A percentile compares a stretch with the other conserved stretches of the same genome.
These are phyloP conservation scores for Voacanga thouarsii DNA, from an alignment of 257 asterid species.

Conservation along the genomic window DNA sequence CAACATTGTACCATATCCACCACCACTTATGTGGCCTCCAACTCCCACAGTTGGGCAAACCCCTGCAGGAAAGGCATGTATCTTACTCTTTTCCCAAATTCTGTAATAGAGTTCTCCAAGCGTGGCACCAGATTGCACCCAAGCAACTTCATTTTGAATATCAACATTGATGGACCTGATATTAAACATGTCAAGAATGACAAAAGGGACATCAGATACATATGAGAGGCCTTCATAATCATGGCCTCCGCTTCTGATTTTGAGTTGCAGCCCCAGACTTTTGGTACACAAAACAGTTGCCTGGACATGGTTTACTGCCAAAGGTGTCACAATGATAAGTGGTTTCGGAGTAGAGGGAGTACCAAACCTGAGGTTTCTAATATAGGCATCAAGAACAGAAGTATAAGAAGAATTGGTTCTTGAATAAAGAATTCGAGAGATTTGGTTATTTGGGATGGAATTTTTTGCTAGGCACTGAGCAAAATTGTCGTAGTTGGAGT, in stretches of 20 bases:
- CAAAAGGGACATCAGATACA: not conserved
- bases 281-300: not conserved
- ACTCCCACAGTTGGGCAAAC: conserved; percentile 4
- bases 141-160: not conserved
- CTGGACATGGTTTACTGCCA: not conserved
- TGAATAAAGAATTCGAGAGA: not conserved
- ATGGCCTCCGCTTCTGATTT: conserved; percentile 3
- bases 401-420: not conserved
- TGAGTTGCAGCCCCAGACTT: not conserved
- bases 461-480: not conserved
- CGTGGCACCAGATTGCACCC: conserved; percentile 8
- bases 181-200: conserved; percentile 1
- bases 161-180: not conserved
- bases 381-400: conserved; percentile 1
- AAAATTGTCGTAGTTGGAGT: conserved; percentile 4
- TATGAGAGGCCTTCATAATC: conserved; percentile 1
- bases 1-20: conserved; percentile 22
- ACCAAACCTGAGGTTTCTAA: conserved; percentile 1
- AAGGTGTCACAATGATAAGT: not conserved
- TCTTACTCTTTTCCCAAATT: conserved; percentile 11
- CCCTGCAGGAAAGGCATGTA: conserved; percentile 4
- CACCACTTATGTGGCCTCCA: conserved; percentile 24
- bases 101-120: conserved; percentile 5
- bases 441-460: not conserved
- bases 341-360: not conserved